Conservation (phyloP, 495 filamentous ascomycete genomes). For the Neurospora sp. region DNA sequence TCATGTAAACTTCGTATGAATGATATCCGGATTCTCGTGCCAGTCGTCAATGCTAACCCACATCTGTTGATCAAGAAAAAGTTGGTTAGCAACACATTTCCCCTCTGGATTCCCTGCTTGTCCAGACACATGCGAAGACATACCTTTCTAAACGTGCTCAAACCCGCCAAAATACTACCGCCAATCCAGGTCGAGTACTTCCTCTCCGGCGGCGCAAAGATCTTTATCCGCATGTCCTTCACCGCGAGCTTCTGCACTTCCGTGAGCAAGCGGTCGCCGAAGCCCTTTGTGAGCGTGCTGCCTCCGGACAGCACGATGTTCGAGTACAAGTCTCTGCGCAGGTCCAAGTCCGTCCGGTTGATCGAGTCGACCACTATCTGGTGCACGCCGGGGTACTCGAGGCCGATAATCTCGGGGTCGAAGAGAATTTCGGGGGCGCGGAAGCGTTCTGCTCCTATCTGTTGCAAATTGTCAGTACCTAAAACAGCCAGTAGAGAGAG, state of each 20-base stretch:
- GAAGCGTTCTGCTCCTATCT: conserved; percentile 88
- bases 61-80: conserved; percentile 52
- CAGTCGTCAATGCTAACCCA: conserved; percentile 98
- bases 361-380: conserved; percentile 97
- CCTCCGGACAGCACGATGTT: conserved; percentile 97
- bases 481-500: conserved; percentile 6
- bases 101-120: not conserved
- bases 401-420: conserved; percentile 90
- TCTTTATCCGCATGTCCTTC: conserved; percentile 98
- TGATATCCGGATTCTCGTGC: conserved; percentile 98
- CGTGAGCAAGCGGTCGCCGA: conserved; percentile 84
- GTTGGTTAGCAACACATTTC: conserved; percentile 3
- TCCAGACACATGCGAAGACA: conserved; percentile 9
- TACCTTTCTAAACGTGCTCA: conserved; percentile 98
- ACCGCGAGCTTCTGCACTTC: conserved; percentile 90
- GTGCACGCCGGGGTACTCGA: conserved; percentile 95
- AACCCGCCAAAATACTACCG: conserved; percentile 89
- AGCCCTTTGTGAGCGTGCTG: conserved; percentile 76
- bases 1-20: conserved; percentile 92
- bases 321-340: conserved; percentile 85
- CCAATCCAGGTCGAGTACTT: conserved; percentile 99
- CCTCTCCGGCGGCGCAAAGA: conserved; percentile 91
- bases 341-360: conserved; percentile 91
- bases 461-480: conserved; percentile 5
- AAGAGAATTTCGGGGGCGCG: conserved; percentile 96